Conservation (phyloP, 1,139 yeast genomes). For the Protomyces macrosporus region DNA sequence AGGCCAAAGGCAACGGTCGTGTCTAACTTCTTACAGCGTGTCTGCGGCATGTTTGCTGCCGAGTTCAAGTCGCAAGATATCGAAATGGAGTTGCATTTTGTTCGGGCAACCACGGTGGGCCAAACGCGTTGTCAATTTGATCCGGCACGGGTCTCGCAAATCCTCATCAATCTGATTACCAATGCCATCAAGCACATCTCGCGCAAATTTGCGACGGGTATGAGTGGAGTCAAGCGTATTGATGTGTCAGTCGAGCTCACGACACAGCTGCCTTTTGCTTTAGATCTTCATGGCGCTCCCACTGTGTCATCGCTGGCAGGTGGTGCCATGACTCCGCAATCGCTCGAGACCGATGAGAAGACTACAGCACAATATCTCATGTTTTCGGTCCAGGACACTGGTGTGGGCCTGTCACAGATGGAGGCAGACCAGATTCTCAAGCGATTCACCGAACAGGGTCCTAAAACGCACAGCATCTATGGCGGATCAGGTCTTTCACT, state of each 20-base stretch:
- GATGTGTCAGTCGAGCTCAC: not conserved
- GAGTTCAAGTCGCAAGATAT: no score
- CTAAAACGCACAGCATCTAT: constrained; percentile 30
- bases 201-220: constrained; percentile 7
- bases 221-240: not conserved
- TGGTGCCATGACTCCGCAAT: no score
- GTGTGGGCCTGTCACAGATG: not conserved
- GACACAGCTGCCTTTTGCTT: not conserved
- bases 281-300: not conserved
- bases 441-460: constrained; percentile 30
- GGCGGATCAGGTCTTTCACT: constrained; percentile 32
- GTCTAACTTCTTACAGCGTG: no score
- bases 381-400: not conserved
- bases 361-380: not conserved
- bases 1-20: constrained; percentile 11
- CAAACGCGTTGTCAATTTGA: not conserved
- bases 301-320: no score
- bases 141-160: constrained; percentile 13
- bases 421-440: constrained; percentile 20
- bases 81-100: no score
- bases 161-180: constrained; percentile 15
- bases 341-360: not conserved
- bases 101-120: not conserved
- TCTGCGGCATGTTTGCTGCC: no score
- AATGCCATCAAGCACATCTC: constrained; percentile 7